A percentile compares a stretch with the other conserved stretches of the same genome.
These are phyloP conservation scores for Fonsecaea nubica DNA, from an alignment of 2,329 filamentous ascomycete genomes.

Conservation along the genomic window DNA sequence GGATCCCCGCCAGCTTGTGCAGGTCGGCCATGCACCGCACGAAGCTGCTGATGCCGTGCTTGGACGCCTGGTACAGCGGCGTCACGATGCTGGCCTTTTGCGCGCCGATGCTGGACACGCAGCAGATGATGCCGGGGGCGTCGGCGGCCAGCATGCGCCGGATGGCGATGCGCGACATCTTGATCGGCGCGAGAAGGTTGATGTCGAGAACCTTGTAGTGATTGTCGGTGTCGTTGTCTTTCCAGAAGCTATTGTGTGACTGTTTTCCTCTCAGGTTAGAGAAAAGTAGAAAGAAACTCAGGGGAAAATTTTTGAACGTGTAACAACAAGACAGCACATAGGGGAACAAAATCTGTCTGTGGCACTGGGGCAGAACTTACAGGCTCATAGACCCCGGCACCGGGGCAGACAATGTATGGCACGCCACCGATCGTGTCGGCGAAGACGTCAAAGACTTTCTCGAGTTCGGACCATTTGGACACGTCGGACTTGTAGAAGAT, in stretches of 20 bases:
- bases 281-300: conserved; percentile 17
- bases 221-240: conserved; percentile 47
- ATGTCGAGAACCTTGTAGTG: conserved; percentile 57
- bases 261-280: conserved; percentile 53
- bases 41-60: conserved; percentile 57
- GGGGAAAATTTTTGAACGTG: too few relatives aligned
- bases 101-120: conserved; percentile 56
- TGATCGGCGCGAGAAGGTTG: conserved; percentile 60
- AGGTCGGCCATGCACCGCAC: conserved; percentile 58
- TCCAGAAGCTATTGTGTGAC: conserved; percentile 36
- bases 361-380: conserved; percentile 43
- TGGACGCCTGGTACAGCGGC: conserved; percentile 57
- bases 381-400: conserved; percentile 51
- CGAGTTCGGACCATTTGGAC: conserved; percentile 56
- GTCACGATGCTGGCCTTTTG: conserved; percentile 49
- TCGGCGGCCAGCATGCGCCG: conserved; percentile 50
- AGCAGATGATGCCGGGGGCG: conserved; percentile 50
- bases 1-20: conserved; percentile 57
- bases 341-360: too few relatives aligned
- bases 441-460: conserved; percentile 57
- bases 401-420: conserved; percentile 53
- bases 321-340: too few relatives aligned
- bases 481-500: conserved; percentile 56
- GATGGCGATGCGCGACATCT: conserved; percentile 58
- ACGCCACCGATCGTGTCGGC: conserved; percentile 56